These are phyloP conservation scores for Trichoderma guizhouense DNA, from an alignment of 2,329 filamentous ascomycete species.

Conservation along the genomic window DNA sequence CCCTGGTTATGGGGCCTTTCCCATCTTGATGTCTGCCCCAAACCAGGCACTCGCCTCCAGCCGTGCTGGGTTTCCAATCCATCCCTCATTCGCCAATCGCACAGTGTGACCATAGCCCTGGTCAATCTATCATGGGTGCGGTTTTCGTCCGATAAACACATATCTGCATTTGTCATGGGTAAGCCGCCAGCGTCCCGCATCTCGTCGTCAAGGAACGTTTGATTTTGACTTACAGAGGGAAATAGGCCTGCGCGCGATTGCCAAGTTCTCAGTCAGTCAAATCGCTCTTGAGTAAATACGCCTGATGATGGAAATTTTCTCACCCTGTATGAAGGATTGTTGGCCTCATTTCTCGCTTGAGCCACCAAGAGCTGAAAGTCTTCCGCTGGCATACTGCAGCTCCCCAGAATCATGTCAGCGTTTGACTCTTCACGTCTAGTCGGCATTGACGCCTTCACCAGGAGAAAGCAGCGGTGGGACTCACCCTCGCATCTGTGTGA, in stretches of 20 bases:
- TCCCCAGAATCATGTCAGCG: neutral
- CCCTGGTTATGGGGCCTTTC: neutral
- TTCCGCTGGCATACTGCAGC: constrained; percentile 51
- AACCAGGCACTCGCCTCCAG: neutral
- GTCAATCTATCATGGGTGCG: neutral
- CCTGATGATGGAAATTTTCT: neutral
- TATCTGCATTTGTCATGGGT: constrained; percentile 42
- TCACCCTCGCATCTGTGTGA: constrained; percentile 49
- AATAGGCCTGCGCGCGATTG: constrained; percentile 49
- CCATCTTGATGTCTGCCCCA: neutral
- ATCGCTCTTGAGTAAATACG: neutral
- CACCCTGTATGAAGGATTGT: constrained; percentile 55
- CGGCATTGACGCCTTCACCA: neutral
- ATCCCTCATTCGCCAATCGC: neutral
- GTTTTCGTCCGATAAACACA: constrained; percentile 61
- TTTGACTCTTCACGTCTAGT: neutral
- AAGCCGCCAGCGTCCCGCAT: neutral
- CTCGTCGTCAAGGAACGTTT: neutral
- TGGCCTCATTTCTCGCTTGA: constrained; percentile 52
- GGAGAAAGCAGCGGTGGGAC: constrained; percentile 20
- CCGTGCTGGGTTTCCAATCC: neutral
- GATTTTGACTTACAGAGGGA: constrained; percentile 51
- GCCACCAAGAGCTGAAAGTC: constrained; percentile 56
- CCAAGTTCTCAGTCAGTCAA: neutral
- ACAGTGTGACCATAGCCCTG: neutral